A percentile compares a stretch with the other conserved stretches of the same genome.
These are phyloP conservation scores for Salix suchowensis DNA, from an alignment of 345 rosid species.

Conservation along the genomic window DNA sequence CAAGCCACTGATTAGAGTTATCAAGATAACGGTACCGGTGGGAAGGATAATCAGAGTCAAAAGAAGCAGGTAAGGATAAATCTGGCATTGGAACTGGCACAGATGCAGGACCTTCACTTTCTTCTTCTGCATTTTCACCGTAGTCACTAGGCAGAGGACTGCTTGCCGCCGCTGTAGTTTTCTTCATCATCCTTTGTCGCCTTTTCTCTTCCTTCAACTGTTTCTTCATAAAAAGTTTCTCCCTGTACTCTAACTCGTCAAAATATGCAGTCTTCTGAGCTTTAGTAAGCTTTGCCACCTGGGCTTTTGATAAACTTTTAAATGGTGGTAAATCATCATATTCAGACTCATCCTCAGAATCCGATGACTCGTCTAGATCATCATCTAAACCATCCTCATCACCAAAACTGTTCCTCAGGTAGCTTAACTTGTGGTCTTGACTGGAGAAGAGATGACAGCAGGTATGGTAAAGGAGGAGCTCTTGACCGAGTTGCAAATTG, in stretches of 20 bases:
- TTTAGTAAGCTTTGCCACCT: conserved; percentile 64
- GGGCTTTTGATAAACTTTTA: conserved; percentile 63
- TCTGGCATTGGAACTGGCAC: conserved; percentile 95
- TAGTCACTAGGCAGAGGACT: conserved; percentile 50
- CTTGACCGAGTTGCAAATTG: conserved; percentile 65
- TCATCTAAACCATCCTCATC: conserved; percentile 75
- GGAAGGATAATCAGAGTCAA: conserved; percentile 90
- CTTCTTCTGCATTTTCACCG: conserved; percentile 65
- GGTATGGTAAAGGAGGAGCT: conserved; percentile 78
- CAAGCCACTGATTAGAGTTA: conserved; percentile 79
- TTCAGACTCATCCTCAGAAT: conserved; percentile 77
- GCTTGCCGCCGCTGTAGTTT: conserved; percentile 54
- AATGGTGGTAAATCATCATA: conserved; percentile 86
- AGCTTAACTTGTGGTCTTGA: conserved; percentile 84
- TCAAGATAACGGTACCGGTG: conserved; percentile 95
- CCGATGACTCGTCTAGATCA: conserved; percentile 69
- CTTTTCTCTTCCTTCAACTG: conserved; percentile 84
- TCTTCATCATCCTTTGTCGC: conserved; percentile 65
- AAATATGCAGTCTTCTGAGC: conserved; percentile 82
- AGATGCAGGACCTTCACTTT: conserved; percentile 64
- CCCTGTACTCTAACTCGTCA: conserved; percentile 82
- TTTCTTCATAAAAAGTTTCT: conserved; percentile 79
- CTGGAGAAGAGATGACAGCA: conserved; percentile 89
- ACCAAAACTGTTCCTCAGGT: conserved; percentile 79
- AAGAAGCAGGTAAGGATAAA: conserved; percentile 83